Percentiles rank a stretch among this genome's conserved stretches.
phyloP scores from a whole-genome alignment of 352 stramenopile genomes.

The Phytopythium aichiense region DNA sequence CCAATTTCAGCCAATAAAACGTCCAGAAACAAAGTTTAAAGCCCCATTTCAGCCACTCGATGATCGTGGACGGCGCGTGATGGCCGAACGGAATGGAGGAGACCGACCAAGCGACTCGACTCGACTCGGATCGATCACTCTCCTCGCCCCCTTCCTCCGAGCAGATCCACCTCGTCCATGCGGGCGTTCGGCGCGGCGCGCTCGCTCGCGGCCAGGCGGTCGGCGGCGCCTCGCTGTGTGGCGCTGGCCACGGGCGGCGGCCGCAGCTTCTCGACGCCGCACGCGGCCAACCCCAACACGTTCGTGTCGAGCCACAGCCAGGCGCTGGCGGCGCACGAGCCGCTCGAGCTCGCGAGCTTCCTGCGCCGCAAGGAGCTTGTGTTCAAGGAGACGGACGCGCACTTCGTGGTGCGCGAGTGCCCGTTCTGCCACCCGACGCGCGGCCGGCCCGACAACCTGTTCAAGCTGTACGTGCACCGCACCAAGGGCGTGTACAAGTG shows the following conservation, averaged over 20 bases:
- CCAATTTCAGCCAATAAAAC: conserved; percentile 26
- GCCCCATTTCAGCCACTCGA: conserved; percentile 7
- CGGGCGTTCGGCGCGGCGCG: conserved; percentile 19
- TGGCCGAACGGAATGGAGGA: background rate
- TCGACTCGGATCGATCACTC: background rate
- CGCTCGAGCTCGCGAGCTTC: conserved; percentile 61
- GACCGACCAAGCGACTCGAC: background rate
- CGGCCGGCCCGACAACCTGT: conserved; percentile 84
- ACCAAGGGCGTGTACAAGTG: conserved; percentile 87
- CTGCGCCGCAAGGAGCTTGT: conserved; percentile 68
- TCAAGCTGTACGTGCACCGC: conserved; percentile 91
- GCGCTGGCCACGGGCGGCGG: background rate
- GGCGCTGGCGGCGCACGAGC: conserved; percentile 36
- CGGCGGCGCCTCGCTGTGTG: conserved; percentile 1
- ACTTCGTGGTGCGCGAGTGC: conserved; percentile 80
- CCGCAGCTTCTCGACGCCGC: conserved; percentile 16
- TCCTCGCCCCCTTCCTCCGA: background rate
- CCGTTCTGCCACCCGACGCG: conserved; percentile 85
- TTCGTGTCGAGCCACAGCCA: conserved; percentile 85
- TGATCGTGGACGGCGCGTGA: background rate
- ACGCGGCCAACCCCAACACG: conserved; percentile 10
- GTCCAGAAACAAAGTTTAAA: too few species aligned
- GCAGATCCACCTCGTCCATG: conserved; percentile 4
- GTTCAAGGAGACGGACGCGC: conserved; percentile 64
- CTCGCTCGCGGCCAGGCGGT: conserved; percentile 3